Evolutionary conservation across 2,329 filamentous ascomycete genomes (phyloP), one percentile per base, ranked within the genome.

Genomic region (Emericellopsis cladophorae): DNA sequence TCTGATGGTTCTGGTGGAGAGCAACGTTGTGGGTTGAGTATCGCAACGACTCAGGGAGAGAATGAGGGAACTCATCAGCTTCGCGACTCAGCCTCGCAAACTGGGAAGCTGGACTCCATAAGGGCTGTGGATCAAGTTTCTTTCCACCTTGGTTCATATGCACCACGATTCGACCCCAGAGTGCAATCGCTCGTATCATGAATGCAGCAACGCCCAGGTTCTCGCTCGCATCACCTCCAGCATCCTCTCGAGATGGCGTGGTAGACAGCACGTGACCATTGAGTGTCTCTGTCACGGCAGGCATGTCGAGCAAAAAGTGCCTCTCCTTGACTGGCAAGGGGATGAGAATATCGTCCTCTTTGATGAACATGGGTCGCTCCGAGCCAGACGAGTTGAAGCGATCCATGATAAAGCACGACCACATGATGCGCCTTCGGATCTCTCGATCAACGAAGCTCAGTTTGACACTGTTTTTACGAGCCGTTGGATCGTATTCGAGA

Each of bases 341-440:
- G 14, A 95, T 86, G 49, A 87, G 81, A 45, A 96, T 74, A 42
- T 85, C 86, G 48, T 92, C 85, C 57, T 95, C 88, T 48, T 85
- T 82, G 41, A 95, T 82, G 50, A 95, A 95, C 40, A 87, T 85
- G 16, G 92, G 92, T 31, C 90, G 75, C 52, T 95, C 89, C 3
- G 87, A 93, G 2, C 92, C 90, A 1, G 89, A 95, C 0, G 90
- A 95, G 60, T 93, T 95, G 67, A 95, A 95, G 0, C 90, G 79
- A 57, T 98, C 92, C 89, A 96, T 95, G 42, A 95, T 61, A 54
- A 95, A 95, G 56, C 90, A 96, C 11, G 89, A 85, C 92, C 92
- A 98, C 90, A 98, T 96, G 3, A 88, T 92, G 42, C 92, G 76
- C 49, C 92, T 71, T 45, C 92, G 76, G 41, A 96, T 95, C 58